Conservation (phyloP, 345 rosid genomes). For the Syzygium grande region DNA sequence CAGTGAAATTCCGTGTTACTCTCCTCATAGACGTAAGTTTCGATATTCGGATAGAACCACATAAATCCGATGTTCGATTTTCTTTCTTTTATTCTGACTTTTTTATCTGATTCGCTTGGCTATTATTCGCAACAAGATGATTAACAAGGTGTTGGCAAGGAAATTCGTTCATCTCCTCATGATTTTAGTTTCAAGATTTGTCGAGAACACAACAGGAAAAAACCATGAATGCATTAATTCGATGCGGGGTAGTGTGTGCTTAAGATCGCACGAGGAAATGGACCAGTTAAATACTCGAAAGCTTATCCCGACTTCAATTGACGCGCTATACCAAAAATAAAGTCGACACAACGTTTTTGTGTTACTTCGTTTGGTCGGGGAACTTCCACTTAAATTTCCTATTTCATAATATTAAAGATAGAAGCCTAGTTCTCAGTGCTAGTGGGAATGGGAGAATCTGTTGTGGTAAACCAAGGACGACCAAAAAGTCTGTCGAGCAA, state of each 20-base stretch:
- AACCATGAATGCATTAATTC: not conserved
- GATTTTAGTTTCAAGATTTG: not conserved
- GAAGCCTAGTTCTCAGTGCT: not conserved
- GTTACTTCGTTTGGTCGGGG: too few species aligned
- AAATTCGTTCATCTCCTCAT: not conserved
- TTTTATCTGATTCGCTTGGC: too few species aligned
- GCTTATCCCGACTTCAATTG: too few species aligned
- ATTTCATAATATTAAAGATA: too few species aligned
- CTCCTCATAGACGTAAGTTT: too few species aligned
- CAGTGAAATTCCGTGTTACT: too few species aligned
- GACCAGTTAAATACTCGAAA: too few species aligned
- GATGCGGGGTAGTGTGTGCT: rapidly evolving
- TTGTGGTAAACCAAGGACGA: not conserved
- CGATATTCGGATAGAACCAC: too few species aligned
- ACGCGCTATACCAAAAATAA: too few species aligned
- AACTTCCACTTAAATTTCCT: not conserved
- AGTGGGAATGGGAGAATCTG: not conserved
- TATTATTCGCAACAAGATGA: not conserved
- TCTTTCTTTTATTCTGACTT: too few species aligned
- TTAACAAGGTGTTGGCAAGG: not conserved
- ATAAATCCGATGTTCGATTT: too few species aligned
- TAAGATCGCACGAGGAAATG: not conserved
- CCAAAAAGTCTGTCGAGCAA: not conserved
- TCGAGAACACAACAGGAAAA: not conserved
- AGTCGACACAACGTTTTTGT: too few species aligned